Evolutionary conservation across 2,329 filamentous ascomycete species (phyloP), one percentile per base, ranked within the genome.

Genomic region (Fusarium hostae): DNA sequence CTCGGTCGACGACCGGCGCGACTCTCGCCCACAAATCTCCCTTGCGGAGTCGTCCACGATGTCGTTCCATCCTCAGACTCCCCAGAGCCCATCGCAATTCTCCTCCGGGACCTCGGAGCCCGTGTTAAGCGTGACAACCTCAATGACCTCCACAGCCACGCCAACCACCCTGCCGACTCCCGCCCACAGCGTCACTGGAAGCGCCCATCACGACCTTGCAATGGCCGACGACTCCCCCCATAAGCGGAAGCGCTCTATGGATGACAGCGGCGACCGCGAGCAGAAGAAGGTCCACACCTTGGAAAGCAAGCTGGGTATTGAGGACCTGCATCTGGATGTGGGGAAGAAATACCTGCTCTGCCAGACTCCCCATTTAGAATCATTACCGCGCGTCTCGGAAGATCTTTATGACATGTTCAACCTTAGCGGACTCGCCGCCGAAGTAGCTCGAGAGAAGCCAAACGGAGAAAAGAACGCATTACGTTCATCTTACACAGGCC

Each of bases 391-490:
- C 66, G 78, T 85, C 62, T 85, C 86, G 37, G 84, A 86, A 75
- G 89, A 91, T 77, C 82, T 91, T 59, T 91, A 88, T 75, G 84
- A 86, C 66, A 82, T 86, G 77, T 91, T 89, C 79, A 83, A 84
- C 75, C 81, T 91, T 71, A 83, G 84, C 51, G 81, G 79, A 57
- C 84, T 91, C 60, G 89, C 89, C 63, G 85, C 86, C 63, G 87
- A 89, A 71, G 88, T 91, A 43, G 89, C 89, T 67, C 86, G 89
- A 67, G 87, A 87, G 58, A 88, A 90, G 77, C 88, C 89, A 18
- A 90, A 90, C 77, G 89, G 89, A 71, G 87, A 90, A 78, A 91
- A 91, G 84, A 91, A 91, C 76, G 88, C 87, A 70, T 83, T 91
- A 52, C 86, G 89, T 30, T 91, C 91, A 78, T 91, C 89, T 20